phyloP scores from a whole-genome alignment of 768 basidiomycete species.

The Leccinum barrowsii region DNA sequence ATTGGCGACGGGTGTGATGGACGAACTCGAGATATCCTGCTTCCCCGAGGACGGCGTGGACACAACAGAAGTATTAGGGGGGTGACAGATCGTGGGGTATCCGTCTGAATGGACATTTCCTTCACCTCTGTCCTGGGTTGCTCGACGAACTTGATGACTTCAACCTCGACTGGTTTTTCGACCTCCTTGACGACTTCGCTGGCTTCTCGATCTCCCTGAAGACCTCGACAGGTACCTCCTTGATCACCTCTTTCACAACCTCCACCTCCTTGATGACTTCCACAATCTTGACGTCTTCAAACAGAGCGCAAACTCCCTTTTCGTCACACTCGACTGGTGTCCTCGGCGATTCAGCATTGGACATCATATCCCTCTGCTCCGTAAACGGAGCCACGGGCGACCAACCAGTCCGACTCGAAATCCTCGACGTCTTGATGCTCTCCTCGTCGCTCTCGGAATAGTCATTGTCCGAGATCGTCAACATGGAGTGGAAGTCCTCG shows the following conservation, averaged over 20 bases:
- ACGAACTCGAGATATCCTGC: slow-evolving; percentile 27
- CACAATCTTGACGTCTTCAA: slow-evolving; percentile 31
- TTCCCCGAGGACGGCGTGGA: slow-evolving; percentile 23
- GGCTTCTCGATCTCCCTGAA: slow-evolving; percentile 12
- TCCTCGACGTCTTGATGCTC: slow-evolving; percentile 68
- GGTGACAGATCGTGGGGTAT: slow-evolving; percentile 40
- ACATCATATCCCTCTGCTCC: slow-evolving; percentile 7
- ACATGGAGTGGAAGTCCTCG: slow-evolving; percentile 75
- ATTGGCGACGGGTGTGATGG: slow-evolving; percentile 33
- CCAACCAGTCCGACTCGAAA: slow-evolving; percentile 34
- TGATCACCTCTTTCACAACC: slow-evolving; percentile 11
- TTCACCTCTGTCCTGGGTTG: slow-evolving; percentile 62
- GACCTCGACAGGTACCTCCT: slow-evolving; percentile 20
- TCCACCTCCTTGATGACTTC: slow-evolving; percentile 32
- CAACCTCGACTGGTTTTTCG: slow-evolving; percentile 21
- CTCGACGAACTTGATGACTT: slow-evolving; percentile 23
- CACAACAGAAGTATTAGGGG: slow-evolving; percentile 31
- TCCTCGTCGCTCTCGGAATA: slow-evolving; percentile 60
- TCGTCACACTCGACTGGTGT: slow-evolving; percentile 50
- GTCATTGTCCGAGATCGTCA: slow-evolving; percentile 68
- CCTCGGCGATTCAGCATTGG: slow-evolving; percentile 1
- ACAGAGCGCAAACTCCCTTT: slow-evolving; percentile 33
- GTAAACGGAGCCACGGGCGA: slow-evolving; percentile 23
- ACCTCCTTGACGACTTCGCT: too few species aligned
- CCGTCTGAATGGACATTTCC: slow-evolving; percentile 81